phyloP scores from a whole-genome alignment of 495 filamentous ascomycete species.

The Staphylotrichum tortipilum region DNA sequence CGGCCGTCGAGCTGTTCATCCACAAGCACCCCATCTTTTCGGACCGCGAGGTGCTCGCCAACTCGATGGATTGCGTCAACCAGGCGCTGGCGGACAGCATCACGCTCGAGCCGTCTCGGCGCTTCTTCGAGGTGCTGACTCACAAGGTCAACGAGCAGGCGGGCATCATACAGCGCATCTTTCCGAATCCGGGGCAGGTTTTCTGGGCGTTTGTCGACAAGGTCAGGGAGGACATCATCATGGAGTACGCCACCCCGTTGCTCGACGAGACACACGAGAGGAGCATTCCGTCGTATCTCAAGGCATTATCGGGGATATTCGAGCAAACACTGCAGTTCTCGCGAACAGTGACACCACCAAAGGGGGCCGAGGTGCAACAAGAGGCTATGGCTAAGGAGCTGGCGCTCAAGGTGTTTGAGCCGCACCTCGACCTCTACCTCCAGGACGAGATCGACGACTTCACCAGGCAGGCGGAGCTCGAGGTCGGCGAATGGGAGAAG shows the following conservation, averaged over 20 bases:
- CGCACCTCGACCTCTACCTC: constrained; percentile 86
- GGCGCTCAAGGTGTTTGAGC: constrained; percentile 69
- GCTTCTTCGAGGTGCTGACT: constrained; percentile 69
- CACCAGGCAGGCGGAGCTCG: constrained; percentile 59
- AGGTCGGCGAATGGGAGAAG: constrained; percentile 81
- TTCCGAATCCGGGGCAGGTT: constrained; percentile 67
- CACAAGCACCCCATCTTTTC: constrained; percentile 76
- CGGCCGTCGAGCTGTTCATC: constrained; percentile 75
- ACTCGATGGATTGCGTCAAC: constrained; percentile 76
- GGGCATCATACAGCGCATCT: constrained; percentile 73
- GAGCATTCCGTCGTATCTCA: constrained; percentile 70
- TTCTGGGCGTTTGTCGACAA: constrained; percentile 72
- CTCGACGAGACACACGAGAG: constrained; percentile 83
- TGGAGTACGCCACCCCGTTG: constrained; percentile 75
- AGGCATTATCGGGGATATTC: constrained; percentile 77
- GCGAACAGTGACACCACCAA: constrained; percentile 52
- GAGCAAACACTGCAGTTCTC: constrained; percentile 73
- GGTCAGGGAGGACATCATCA: constrained; percentile 73
- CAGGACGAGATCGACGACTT: constrained; percentile 88
- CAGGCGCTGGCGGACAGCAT: constrained; percentile 50
- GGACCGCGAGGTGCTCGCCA: constrained; percentile 62
- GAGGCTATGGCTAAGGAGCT: constrained; percentile 48
- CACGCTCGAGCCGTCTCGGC: constrained; percentile 65
- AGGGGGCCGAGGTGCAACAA: constrained; percentile 21
- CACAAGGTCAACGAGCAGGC: constrained; percentile 75